These are phyloP conservation scores for Fusarium napiforme DNA, from an alignment of 2,329 filamentous ascomycete species.

Conservation along the genomic window DNA sequence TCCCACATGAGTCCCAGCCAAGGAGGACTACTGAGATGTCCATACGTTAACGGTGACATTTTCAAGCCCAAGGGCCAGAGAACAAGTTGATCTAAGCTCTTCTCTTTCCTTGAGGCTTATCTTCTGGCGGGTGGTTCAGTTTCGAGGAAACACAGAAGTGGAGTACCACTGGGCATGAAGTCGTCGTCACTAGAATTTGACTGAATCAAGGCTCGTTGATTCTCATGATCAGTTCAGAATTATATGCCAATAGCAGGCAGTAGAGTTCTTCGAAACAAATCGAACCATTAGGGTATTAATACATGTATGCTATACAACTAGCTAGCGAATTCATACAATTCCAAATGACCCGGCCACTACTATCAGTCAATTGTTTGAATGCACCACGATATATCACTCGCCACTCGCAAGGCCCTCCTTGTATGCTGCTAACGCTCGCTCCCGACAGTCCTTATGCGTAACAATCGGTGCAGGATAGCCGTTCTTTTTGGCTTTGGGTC, in stretches of 20 bases:
- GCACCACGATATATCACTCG: conserved; percentile 28
- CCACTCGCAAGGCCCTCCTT: conserved; percentile 61
- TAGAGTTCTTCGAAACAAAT: neutral
- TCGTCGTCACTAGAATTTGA: neutral
- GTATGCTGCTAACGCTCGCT: conserved; percentile 75
- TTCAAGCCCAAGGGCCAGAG: neutral
- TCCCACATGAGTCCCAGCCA: neutral
- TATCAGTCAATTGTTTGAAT: neutral
- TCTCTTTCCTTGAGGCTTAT: neutral
- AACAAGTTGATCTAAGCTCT: neutral
- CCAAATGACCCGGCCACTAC: neutral
- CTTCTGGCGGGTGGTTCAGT: neutral
- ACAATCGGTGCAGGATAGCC: conserved; percentile 83
- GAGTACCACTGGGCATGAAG: neutral
- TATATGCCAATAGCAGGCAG: neutral
- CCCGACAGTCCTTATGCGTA: conserved; percentile 75
- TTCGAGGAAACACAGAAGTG: neutral
- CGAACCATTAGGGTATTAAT: neutral
- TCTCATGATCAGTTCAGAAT: neutral
- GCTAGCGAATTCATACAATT: neutral
- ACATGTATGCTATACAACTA: neutral
- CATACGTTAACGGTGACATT: neutral
- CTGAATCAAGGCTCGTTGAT: neutral
- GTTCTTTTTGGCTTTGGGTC: conserved; percentile 66
- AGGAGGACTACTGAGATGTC: neutral